These are phyloP conservation scores for Fraxinus excelsior DNA, from an alignment of 257 asterid genomes.

Conservation along the genomic window DNA sequence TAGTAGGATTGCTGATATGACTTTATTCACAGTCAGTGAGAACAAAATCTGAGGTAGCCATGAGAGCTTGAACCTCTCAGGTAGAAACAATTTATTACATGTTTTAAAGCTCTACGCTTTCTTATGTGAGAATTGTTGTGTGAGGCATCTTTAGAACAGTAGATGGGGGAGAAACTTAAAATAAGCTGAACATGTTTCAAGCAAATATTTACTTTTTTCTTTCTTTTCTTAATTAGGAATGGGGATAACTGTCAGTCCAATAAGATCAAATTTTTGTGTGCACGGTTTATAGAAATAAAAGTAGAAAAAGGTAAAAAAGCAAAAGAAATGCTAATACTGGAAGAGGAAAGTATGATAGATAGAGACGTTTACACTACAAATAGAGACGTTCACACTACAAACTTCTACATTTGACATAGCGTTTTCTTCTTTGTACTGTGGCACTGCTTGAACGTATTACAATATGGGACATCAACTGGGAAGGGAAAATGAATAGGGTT, in stretches of 20 bases:
- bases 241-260: not conserved
- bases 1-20: not conserved
- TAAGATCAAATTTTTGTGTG: not conserved
- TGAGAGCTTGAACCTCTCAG: no score
- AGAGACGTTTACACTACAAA: not conserved
- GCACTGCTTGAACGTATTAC: not conserved
- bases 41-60: no score
- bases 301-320: not conserved
- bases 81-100: no score
- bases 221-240: slow-evolving; percentile 3
- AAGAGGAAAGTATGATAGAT: not conserved
- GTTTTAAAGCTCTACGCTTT: no score
- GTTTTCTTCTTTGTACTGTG: no score
- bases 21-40: no score
- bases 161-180: not conserved
- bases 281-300: not conserved
- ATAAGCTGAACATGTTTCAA: not conserved
- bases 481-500: not conserved
- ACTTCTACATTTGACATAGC: no score
- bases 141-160: no score
- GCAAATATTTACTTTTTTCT: no score
- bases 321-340: not conserved
- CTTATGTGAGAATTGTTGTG: no score
- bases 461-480: not conserved
- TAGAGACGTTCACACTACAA: no score